A percentile compares a stretch with the other conserved stretches of the same genome.
phyloP scores from a whole-genome alignment of 495 filamentous ascomycete genomes.

The Penicillium parvum region DNA sequence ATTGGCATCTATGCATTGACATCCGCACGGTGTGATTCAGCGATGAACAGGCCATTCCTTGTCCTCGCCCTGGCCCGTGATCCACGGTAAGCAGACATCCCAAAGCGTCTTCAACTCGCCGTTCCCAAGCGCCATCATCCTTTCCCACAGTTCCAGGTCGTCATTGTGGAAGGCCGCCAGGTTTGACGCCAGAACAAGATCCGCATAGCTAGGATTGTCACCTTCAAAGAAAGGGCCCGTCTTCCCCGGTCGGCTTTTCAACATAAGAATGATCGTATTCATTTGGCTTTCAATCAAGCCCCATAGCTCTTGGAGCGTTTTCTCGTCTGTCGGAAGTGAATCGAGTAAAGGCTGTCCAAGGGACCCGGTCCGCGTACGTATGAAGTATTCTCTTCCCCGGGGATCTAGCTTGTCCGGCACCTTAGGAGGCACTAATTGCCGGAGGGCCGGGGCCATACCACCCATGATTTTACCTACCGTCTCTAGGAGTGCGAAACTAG shows the following conservation, averaged over 20 bases:
- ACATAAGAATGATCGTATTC: slow-evolving; percentile 14
- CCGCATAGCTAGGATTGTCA: slow-evolving; percentile 25
- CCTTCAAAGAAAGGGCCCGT: slow-evolving; percentile 29
- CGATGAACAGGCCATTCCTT: slow-evolving; percentile 27
- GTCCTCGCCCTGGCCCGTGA: slow-evolving; percentile 31
- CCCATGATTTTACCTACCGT: slow-evolving; percentile 7
- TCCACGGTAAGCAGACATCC: slow-evolving; percentile 27
- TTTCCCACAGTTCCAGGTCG: slow-evolving; percentile 17
- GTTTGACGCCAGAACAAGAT: slow-evolving; percentile 15
- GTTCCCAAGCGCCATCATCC: slow-evolving; percentile 16
- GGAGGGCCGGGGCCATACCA: not conserved
- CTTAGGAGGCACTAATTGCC: slow-evolving; percentile 11
- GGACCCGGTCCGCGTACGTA: slow-evolving; percentile 17
- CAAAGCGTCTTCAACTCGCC: slow-evolving; percentile 23
- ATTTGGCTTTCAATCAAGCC: slow-evolving; percentile 9
- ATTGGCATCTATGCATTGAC: not conserved
- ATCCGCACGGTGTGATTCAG: not conserved
- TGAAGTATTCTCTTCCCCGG: slow-evolving; percentile 23
- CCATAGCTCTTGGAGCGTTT: slow-evolving; percentile 7
- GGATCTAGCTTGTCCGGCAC: slow-evolving; percentile 20
- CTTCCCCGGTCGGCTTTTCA: slow-evolving; percentile 26
- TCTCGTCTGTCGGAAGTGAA: slow-evolving; percentile 17
- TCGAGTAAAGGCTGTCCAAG: slow-evolving; percentile 28
- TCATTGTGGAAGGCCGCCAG: slow-evolving; percentile 24
- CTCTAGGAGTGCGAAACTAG: slow-evolving; percentile 18